Conservation (phyloP, 108 stramenopile genomes). For the Halocafeteria seosinensis region DNA sequence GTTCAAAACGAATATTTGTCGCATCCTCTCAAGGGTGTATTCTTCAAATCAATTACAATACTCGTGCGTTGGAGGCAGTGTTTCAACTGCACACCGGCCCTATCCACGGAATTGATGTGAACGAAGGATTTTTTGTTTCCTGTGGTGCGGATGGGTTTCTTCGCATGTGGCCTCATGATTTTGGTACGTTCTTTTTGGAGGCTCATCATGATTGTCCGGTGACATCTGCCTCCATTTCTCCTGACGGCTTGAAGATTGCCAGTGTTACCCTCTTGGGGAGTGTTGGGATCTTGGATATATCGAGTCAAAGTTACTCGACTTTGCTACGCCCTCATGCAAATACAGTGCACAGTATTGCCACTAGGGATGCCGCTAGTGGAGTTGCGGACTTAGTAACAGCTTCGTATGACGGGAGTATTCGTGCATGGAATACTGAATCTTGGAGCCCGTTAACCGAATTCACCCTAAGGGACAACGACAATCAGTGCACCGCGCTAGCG, state of each 20-base stretch:
- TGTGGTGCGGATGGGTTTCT: slow-evolving; percentile 24
- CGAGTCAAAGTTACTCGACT: slow-evolving; percentile 29
- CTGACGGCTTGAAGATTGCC: slow-evolving; percentile 10
- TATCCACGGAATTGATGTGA: slow-evolving; percentile 20
- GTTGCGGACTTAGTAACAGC: slow-evolving; percentile 10
- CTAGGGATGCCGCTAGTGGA: slow-evolving; percentile 1
- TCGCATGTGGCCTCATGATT: slow-evolving; percentile 49
- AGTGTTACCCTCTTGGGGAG: slow-evolving; percentile 12
- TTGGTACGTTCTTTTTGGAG: slow-evolving; percentile 38
- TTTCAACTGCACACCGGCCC: slow-evolving; percentile 36
- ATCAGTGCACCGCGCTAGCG: slow-evolving; percentile 9
- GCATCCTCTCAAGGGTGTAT: slow-evolving; percentile 24
- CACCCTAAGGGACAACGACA: not conserved
- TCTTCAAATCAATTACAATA: slow-evolving; percentile 29
- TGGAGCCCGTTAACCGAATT: slow-evolving; percentile 37
- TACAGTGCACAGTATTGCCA: not conserved
- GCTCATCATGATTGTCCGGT: slow-evolving; percentile 24
- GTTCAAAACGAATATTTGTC: slow-evolving; percentile 5
- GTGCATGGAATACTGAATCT: slow-evolving; percentile 27
- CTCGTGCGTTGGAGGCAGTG: slow-evolving; percentile 30
- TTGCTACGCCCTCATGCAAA: slow-evolving; percentile 27
- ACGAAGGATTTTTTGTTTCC: slow-evolving; percentile 36
- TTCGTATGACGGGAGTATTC: slow-evolving; percentile 11
- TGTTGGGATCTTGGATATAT: slow-evolving; percentile 33
- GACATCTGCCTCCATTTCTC: not conserved